phyloP scores from a whole-genome alignment of 1,284 basidiomycete genomes.

The Cryptococcus sp. region DNA sequence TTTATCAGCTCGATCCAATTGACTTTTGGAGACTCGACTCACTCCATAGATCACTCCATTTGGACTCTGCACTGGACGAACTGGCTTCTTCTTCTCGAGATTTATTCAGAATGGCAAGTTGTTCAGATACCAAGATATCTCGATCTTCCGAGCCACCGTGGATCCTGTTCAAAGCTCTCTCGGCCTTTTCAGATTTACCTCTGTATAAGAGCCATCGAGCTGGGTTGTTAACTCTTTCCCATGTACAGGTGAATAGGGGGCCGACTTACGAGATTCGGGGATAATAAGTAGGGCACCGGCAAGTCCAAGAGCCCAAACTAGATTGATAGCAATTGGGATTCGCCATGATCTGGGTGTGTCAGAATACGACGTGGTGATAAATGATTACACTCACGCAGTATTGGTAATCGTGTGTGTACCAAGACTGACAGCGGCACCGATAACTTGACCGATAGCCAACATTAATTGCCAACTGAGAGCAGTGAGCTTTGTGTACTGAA shows the following conservation, averaged over 20 bases:
- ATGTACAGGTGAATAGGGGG: background rate
- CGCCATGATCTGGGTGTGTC: constrained; percentile 27
- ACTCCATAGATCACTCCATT: constrained; percentile 46
- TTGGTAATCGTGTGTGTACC: constrained; percentile 18
- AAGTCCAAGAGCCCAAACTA: constrained; percentile 45
- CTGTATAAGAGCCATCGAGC: constrained; percentile 49
- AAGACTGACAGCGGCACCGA: constrained; percentile 48
- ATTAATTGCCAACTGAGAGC: constrained; percentile 46
- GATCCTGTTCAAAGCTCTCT: constrained; percentile 41
- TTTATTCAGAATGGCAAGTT: constrained; percentile 44
- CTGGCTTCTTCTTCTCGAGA: constrained; percentile 45
- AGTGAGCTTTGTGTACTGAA: too few species aligned
- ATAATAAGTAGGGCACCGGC: constrained; percentile 40
- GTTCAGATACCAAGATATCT: constrained; percentile 40
- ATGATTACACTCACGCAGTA: constrained; percentile 15
- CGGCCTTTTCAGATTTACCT: constrained; percentile 46
- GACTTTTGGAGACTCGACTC: constrained; percentile 9
- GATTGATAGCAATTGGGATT: constrained; percentile 49
- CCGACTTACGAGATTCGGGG: constrained; percentile 34
- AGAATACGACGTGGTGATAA: background rate
- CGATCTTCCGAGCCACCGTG: constrained; percentile 46
- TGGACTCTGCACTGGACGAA: constrained; percentile 37
- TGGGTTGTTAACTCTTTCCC: background rate
- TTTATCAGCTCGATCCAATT: background rate
- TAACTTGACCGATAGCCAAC: constrained; percentile 50